These are phyloP conservation scores for Trametes elegans DNA, from an alignment of 768 basidiomycete species.

Conservation along the genomic window DNA sequence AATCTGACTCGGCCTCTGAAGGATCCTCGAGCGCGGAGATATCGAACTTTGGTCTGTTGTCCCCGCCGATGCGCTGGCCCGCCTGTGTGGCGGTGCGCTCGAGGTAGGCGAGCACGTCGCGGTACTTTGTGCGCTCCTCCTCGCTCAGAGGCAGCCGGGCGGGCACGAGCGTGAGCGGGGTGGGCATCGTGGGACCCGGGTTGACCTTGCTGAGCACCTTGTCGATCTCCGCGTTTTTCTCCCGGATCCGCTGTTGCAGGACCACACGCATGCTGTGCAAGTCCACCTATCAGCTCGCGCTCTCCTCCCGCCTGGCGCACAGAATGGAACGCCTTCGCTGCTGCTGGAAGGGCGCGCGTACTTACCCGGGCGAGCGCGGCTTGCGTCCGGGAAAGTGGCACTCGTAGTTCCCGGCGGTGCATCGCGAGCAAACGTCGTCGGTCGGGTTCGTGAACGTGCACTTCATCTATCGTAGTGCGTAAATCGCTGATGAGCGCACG, in stretches of 20 bases:
- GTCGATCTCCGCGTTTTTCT: conserved; percentile 31
- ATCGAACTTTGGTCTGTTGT: conserved; percentile 27
- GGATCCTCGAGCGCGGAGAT: conserved; percentile 32
- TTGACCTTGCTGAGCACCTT: conserved; percentile 28
- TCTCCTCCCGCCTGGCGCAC: too few species aligned
- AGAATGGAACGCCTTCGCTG: too few species aligned
- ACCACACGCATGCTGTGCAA: conserved; percentile 29
- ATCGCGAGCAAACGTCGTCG: conserved; percentile 24
- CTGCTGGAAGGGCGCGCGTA: not conserved
- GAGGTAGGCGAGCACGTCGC: conserved; percentile 31
- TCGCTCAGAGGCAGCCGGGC: conserved; percentile 25
- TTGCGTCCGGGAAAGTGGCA: conserved; percentile 33
- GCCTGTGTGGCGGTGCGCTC: conserved; percentile 27
- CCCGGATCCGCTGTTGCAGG: conserved; percentile 32
- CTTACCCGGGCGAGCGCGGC: conserved; percentile 34
- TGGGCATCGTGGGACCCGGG: conserved; percentile 26
- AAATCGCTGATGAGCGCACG: not conserved
- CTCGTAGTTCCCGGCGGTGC: conserved; percentile 28
- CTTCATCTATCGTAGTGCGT: conserved; percentile 29
- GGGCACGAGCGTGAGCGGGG: conserved; percentile 31
- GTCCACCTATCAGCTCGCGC: not conserved
- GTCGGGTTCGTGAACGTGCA: conserved; percentile 24
- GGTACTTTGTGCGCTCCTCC: conserved; percentile 26
- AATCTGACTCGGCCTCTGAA: conserved; percentile 23
- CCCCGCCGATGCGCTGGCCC: conserved; percentile 17